Base-by-base conservation (phyloP, 768 basidiomycete genomes). In the Agrocybe chaxingu region DNA sequence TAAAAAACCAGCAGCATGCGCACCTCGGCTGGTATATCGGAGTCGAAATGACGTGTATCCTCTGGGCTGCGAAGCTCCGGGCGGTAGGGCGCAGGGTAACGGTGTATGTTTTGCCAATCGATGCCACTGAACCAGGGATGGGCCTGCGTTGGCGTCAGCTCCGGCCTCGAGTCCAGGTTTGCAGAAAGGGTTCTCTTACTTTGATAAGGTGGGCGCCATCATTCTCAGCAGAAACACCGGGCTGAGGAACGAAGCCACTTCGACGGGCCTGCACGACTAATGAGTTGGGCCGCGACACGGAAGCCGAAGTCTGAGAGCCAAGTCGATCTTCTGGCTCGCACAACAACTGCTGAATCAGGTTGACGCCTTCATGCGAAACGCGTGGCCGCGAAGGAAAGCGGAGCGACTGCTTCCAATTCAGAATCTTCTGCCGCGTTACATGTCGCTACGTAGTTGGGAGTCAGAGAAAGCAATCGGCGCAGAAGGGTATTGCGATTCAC, bases 321-420 rank as follows among this genome's bases (percentile, higher is more conserved):
- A 99, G 77, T 45, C 96, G 85, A 67, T 97, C 92, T 70, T 98
- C 94, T 6, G 93, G 87, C 69, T 99, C 96, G 66, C 96, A 98
- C 31, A 98, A 82, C 19, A 98, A 78, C 57, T 84, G 84, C 61
- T 87, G 80, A 81, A 98, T 90, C 61, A 98, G 74, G 71, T 86
- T 86, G 54, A 91, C 79, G 45, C 87, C 94, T 70, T 92, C 91
- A 64, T 84, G 82, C 45, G 93, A 93, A 50, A 95, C 86, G 51
- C 78, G 81, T 52, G 93, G 93, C 54, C 84, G 81, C 24, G 73
- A 69, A 4, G 95, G 93, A 69, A 98, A 98, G 52, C 87, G 85
- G 57, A 98, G 77, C 19, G 87, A 81, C 65, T 87, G 85, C 55
- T 85, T 85, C 94, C 95, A 98, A 72, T 94, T 94, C 61, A 98